These are phyloP conservation scores for Acanthamoeba lenticulata DNA, from an alignment of 208 protist genomes.

Conservation along the genomic window DNA sequence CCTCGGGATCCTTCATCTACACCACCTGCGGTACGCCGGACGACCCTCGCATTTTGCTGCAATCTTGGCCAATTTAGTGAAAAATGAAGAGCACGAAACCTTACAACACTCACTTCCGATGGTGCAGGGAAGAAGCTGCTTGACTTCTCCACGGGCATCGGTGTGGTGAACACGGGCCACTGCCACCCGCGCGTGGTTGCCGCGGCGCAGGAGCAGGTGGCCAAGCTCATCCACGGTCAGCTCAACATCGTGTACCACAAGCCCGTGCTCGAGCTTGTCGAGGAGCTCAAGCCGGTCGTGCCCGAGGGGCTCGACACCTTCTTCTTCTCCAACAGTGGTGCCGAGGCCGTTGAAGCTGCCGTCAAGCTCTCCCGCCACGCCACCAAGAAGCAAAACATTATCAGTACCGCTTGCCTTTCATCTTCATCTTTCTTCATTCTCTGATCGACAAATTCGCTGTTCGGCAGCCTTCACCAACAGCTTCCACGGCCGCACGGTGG, in stretches of 20 bases:
- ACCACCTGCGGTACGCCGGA: not conserved
- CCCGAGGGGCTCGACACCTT: conserved; percentile 51
- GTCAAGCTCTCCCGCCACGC: conserved; percentile 60
- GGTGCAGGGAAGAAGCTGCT: conserved; percentile 56
- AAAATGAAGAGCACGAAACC: not conserved
- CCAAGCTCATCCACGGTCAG: not conserved
- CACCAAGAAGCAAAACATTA: conserved; percentile 59
- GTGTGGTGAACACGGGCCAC: conserved; percentile 73
- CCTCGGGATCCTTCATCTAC: conserved; percentile 36
- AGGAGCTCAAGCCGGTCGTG: conserved; percentile 56
- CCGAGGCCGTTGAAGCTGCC: conserved; percentile 57
- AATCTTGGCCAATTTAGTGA: not conserved
- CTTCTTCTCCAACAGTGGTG: conserved; percentile 65
- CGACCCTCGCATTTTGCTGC: not conserved
- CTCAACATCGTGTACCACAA: conserved; percentile 62
- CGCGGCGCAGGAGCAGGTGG: conserved; percentile 58
- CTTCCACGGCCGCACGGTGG: conserved; percentile 54
- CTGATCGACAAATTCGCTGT: not conserved
- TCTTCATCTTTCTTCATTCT: not conserved
- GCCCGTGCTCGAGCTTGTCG: conserved; percentile 47
- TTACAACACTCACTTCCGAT: not conserved
- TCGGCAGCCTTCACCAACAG: not conserved
- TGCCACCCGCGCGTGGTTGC: conserved; percentile 70
- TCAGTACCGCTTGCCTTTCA: not conserved
- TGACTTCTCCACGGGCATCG: conserved; percentile 71